Evolutionary conservation across 768 basidiomycete genomes (phyloP).

Genomic region (Exsudoporus frostii): DNA sequence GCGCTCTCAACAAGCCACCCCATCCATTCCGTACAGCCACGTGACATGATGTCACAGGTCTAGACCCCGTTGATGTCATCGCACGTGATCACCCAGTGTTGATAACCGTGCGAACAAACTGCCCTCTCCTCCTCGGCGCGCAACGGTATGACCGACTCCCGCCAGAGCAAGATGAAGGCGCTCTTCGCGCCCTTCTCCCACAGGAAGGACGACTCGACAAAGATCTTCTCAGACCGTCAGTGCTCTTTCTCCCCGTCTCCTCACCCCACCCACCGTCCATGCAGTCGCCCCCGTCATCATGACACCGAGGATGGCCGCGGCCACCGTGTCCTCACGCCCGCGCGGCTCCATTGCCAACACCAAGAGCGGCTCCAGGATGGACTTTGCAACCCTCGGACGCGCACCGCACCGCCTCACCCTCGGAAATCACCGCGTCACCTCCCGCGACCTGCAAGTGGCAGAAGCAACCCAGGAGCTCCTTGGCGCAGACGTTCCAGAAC

Average conservation of each 20-base stretch:
- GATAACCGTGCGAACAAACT: slow-evolving; percentile 6
- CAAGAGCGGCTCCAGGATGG: slow-evolving; percentile 41
- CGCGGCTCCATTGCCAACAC: slow-evolving; percentile 32
- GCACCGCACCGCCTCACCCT: slow-evolving; percentile 70
- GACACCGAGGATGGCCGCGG: slow-evolving; percentile 78
- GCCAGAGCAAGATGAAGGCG: slow-evolving; percentile 37
- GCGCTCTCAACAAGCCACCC: too few relatives aligned
- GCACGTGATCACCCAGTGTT: slow-evolving; percentile 12
- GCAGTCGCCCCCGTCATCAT: slow-evolving; percentile 83
- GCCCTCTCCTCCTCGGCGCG: slow-evolving; percentile 10
- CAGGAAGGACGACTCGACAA: slow-evolving; percentile 62
- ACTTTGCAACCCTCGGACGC: slow-evolving; percentile 78
- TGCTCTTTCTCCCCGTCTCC: not conserved
- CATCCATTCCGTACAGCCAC: slow-evolving; percentile 13
- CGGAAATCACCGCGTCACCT: slow-evolving; percentile 66
- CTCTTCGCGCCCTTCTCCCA: slow-evolving; percentile 64
- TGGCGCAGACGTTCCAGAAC: slow-evolving; percentile 67
- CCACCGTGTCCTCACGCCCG: slow-evolving; percentile 59
- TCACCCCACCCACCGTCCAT: too few relatives aligned
- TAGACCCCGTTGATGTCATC: slow-evolving; percentile 25
- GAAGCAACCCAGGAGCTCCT: slow-evolving; percentile 81
- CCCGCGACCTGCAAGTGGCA: slow-evolving; percentile 78
- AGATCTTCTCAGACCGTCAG: slow-evolving; percentile 75
- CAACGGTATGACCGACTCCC: slow-evolving; percentile 12
- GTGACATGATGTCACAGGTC: slow-evolving; percentile 33